Base-by-base conservation (phyloP, 257 asterid species). In the Agastache rugosa region DNA sequence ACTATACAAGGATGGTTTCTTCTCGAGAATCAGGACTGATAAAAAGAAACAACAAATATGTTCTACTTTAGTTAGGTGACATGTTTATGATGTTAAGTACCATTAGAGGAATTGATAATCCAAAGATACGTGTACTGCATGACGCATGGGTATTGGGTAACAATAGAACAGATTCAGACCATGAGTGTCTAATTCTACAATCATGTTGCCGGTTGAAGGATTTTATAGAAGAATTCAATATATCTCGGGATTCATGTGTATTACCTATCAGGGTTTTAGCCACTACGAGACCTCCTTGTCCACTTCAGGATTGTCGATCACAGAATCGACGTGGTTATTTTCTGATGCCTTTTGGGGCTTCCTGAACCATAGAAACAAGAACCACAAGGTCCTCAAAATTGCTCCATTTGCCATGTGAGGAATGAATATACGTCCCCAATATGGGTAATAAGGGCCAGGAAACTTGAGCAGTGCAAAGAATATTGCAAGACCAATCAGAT, bases 321-420 rank as follows among this genome's bases (percentile, higher is more conserved):
- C 64, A 16, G 89, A 72, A 50, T 76, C 71, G 10, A 79, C 55
- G 1, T 50, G 61, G 59, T 39, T 65, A 31, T 73, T 78, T 77
- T 69, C 85, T 68, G 85, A 65, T 41, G 84, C 42, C 74, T 77
- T 80, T 56, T 35, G 68, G 55, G 97, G 86, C 78, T 78, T 89
- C 69, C 76, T 74, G 71, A 84, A 89, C 96, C 96, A 91, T 61
- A 75, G 71, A 73, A 91, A 82, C 73, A 89, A 86, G 79, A 88
- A 83, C 98, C 97, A 91, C 62, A 91, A 61, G 29, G 92, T 86
- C 87, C 93, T 90, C 80, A 81, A 87, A 35, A 93, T 56, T 66
- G 84, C 97, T 44, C 97, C 98, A 72, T 91, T 93, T 51, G 96
- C 97, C 16, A 93, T 79, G 81, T 91, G 97, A 10, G 98, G 98